phyloP scores from a whole-genome alignment of 139 green algal genomes.

The Closterium sp. region DNA sequence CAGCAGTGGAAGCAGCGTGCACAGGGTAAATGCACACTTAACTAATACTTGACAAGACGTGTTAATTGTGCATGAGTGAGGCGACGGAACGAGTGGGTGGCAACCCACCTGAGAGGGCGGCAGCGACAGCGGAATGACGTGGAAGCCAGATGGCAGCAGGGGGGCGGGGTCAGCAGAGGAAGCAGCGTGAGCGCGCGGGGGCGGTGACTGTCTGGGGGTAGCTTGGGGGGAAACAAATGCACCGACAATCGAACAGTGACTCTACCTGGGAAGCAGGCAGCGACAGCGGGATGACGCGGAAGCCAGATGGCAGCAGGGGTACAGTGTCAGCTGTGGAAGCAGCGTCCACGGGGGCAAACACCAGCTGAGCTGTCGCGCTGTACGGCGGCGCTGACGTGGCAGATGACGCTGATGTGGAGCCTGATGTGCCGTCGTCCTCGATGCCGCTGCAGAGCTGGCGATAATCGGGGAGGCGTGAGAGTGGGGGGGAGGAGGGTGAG shows the following conservation, averaged over 20 bases:
- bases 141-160: conserved; percentile 46
- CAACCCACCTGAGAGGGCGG: not conserved
- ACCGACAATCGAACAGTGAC: too few relatives aligned
- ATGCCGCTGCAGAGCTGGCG: conserved; percentile 43
- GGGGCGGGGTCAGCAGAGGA: conserved; percentile 32
- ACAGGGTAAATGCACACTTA: too few relatives aligned
- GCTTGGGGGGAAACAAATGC: too few relatives aligned
- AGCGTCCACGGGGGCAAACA: conserved; percentile 46
- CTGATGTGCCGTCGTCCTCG: not conserved
- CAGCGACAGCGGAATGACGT: conserved; percentile 33
- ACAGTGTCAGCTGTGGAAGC: conserved; percentile 34
- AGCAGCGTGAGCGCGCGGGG: too few relatives aligned
- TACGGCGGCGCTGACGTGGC: not conserved
- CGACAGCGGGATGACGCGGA: conserved; percentile 42
- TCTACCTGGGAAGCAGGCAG: not conserved
- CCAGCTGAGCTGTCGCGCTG: conserved; percentile 32
- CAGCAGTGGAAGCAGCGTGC: not conserved
- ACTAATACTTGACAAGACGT: too few relatives aligned
- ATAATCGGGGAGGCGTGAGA: not conserved
- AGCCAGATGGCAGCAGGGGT: conserved; percentile 43
- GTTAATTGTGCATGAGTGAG: too few relatives aligned
- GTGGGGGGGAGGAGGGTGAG: not conserved
- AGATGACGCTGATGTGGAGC: not conserved
- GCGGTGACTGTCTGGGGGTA: too few relatives aligned
- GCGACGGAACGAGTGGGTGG: too few relatives aligned